Conservation (phyloP, 2,329 filamentous ascomycete species). For the Incumbomyces lentus region DNA sequence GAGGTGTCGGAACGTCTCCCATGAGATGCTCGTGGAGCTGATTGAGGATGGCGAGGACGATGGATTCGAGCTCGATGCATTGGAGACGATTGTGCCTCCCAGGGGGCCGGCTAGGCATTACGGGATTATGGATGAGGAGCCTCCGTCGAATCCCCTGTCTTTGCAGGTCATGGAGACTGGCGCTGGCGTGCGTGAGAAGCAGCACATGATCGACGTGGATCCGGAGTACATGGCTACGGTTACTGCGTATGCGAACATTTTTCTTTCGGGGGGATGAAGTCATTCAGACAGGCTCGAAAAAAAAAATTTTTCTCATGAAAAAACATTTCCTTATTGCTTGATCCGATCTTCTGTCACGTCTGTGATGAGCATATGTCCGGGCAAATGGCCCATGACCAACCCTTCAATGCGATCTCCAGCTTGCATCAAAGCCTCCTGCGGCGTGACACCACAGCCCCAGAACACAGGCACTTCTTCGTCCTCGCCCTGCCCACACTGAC, state of each 20-base stretch:
- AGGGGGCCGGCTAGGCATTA: not conserved
- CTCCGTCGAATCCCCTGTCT: not conserved
- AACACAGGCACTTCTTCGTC: slow-evolving; percentile 45
- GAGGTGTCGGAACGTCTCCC: slow-evolving; percentile 4
- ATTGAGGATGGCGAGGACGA: slow-evolving; percentile 3
- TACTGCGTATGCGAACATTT: not conserved
- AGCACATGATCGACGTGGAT: not conserved
- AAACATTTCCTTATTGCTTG: not conserved
- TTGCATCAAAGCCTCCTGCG: slow-evolving; percentile 53
- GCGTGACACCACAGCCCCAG: slow-evolving; percentile 58
- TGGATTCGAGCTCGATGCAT: not conserved
- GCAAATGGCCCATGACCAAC: slow-evolving; percentile 50
- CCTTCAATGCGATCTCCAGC: slow-evolving; percentile 40
- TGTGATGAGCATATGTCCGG: slow-evolving; percentile 52
- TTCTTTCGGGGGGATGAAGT: too few species aligned
- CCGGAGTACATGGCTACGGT: not conserved
- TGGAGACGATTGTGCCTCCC: not conserved
- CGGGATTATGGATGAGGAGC: not conserved
- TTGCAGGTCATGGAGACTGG: not conserved
- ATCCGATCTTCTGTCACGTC: slow-evolving; percentile 31
- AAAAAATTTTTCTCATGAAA: too few species aligned
- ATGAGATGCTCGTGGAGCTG: slow-evolving; percentile 1
- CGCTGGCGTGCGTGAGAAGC: too few species aligned
- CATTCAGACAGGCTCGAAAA: too few species aligned
- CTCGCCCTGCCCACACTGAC: slow-evolving; percentile 15